Conservation (phyloP, 257 asterid species). For the Petunia secreta region DNA sequence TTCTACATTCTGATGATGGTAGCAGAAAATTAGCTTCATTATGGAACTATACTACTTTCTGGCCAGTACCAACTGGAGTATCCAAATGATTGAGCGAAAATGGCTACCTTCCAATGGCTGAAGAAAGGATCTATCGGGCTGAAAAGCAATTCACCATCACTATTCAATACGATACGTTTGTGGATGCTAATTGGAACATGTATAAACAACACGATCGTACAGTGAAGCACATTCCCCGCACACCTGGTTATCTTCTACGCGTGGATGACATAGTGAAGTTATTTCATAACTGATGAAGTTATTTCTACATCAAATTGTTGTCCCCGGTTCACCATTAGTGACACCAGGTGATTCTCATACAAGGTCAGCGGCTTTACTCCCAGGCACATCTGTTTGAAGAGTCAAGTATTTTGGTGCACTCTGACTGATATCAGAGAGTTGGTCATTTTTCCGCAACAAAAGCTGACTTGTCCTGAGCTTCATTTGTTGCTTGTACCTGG, state of each 20-base stretch:
- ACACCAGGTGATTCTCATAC: not conserved
- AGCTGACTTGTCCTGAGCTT: conserved; percentile 39
- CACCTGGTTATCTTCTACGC: too few relatives aligned
- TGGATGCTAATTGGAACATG: conserved; percentile 16
- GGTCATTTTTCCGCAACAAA: conserved; percentile 38
- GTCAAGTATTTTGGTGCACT: conserved; percentile 35
- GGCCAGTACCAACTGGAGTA: not conserved
- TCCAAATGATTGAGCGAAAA: not conserved
- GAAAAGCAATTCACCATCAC: not conserved
- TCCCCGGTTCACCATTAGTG: too few relatives aligned
- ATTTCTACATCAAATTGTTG: too few relatives aligned
- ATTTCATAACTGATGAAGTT: too few relatives aligned
- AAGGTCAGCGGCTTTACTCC: conserved; percentile 47
- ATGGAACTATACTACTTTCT: not conserved
- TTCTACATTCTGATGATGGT: not conserved
- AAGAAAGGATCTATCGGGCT: not conserved
- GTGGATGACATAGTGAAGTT: too few relatives aligned
- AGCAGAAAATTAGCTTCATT: not conserved
- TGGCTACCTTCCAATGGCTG: not conserved
- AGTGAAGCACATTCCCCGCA: not conserved
- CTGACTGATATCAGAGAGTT: conserved; percentile 31
- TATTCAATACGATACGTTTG: not conserved
- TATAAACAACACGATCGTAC: not conserved
- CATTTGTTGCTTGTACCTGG: conserved; percentile 50
- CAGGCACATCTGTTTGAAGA: conserved; percentile 37